These are phyloP conservation scores for Podila horticola DNA, from an alignment of 192 early-diverging fungal species.

Conservation along the genomic window DNA sequence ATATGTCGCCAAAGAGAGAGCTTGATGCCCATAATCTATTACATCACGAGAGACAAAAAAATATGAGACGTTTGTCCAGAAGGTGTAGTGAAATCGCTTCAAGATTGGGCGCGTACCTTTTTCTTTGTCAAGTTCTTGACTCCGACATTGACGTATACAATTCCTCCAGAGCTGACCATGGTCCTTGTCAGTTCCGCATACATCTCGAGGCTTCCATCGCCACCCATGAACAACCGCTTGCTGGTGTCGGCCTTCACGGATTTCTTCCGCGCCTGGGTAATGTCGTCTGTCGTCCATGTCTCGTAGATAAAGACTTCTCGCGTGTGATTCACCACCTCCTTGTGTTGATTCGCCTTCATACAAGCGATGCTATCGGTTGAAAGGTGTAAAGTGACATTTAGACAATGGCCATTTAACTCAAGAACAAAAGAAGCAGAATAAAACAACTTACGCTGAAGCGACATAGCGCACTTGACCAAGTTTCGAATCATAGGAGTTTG, in stretches of 20 bases:
- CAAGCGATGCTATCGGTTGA: slow-evolving; percentile 14
- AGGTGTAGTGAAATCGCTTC: too few species aligned
- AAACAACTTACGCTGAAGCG: slow-evolving; percentile 33
- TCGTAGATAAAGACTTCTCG: slow-evolving; percentile 51
- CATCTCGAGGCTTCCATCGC: slow-evolving; percentile 46
- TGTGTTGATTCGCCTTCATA: slow-evolving; percentile 27
- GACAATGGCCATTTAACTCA: too few species aligned
- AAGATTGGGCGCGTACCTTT: slow-evolving; percentile 12
- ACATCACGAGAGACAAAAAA: too few species aligned
- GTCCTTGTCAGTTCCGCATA: slow-evolving; percentile 47
- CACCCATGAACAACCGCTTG: slow-evolving; percentile 49
- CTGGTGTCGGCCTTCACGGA: slow-evolving; percentile 49
- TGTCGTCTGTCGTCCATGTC: slow-evolving; percentile 49
- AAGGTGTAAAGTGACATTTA: neutral
- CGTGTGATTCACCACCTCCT: slow-evolving; percentile 43
- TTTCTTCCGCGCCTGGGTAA: slow-evolving; percentile 24
- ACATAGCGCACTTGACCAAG: slow-evolving; percentile 44
- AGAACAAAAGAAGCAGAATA: too few species aligned
- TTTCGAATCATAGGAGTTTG: slow-evolving; percentile 46
- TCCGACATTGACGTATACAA: slow-evolving; percentile 40
- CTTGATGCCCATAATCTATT: slow-evolving; percentile 51
- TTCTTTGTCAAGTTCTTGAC: slow-evolving; percentile 50
- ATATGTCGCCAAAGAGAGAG: slow-evolving; percentile 45
- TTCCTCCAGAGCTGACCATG: slow-evolving; percentile 49
- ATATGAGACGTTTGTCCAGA: neutral